A percentile compares a stretch with the other conserved stretches of the same genome.
phyloP scores from a whole-genome alignment of 768 basidiomycete genomes.

The Russula ochroleuca region DNA sequence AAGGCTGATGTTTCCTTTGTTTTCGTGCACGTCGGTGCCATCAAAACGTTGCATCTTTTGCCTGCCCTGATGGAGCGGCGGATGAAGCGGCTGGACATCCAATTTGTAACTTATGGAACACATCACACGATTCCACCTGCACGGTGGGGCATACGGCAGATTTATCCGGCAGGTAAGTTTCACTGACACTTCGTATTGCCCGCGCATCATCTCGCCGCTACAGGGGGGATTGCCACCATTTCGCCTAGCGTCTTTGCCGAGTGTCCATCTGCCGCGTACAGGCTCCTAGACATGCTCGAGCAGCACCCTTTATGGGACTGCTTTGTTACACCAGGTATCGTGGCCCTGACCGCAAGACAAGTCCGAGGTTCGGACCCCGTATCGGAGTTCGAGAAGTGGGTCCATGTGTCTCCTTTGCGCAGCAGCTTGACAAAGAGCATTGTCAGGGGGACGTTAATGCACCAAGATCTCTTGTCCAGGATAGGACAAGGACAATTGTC shows the following conservation, averaged over 20 bases:
- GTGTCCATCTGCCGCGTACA: conserved; percentile 46
- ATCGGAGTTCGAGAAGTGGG: conserved; percentile 27
- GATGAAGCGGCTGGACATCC: conserved; percentile 42
- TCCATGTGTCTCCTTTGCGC: not conserved
- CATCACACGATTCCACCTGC: conserved; percentile 48
- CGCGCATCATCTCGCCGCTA: not conserved
- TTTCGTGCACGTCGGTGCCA: conserved; percentile 62
- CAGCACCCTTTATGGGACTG: conserved; percentile 65
- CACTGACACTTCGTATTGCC: not conserved
- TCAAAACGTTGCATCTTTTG: conserved; percentile 47
- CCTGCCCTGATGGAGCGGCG: conserved; percentile 48
- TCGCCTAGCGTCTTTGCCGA: conserved; percentile 56
- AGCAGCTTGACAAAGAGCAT: conserved; percentile 11
- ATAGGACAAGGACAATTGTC: conserved; percentile 58
- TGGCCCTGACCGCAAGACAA: conserved; percentile 51
- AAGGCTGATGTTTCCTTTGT: conserved; percentile 45
- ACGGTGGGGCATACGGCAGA: conserved; percentile 59
- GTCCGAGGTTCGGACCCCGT: conserved; percentile 31
- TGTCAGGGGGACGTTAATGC: conserved; percentile 25
- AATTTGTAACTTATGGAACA: conserved; percentile 67
- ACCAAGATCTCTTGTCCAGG: conserved; percentile 38
- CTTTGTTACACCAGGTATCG: conserved; percentile 59
- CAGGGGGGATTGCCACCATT: conserved; percentile 73
- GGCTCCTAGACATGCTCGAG: conserved; percentile 48
- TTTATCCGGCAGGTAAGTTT: conserved; percentile 61